These are phyloP conservation scores for Sphagnurus paluster DNA, from an alignment of 1,284 basidiomycete genomes.

Conservation along the genomic window DNA sequence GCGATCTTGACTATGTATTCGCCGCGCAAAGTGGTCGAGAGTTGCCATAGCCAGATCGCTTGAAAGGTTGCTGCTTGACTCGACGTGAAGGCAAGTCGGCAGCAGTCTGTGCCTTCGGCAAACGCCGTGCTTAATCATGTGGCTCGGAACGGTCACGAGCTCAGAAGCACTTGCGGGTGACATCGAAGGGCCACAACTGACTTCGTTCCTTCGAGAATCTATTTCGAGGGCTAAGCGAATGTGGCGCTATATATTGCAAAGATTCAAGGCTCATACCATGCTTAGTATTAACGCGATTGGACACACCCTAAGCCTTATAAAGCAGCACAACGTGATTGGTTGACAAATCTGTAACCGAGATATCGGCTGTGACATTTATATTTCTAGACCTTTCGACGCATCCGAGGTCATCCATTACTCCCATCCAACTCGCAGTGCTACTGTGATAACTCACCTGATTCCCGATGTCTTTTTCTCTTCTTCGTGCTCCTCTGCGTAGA, in stretches of 20 bases:
- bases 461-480: conserved; percentile 50
- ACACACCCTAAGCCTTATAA: conserved; percentile 14
- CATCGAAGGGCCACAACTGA: conserved; percentile 5
- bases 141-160: not conserved
- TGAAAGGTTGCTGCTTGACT: no score
- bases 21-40: no score
- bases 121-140: no score
- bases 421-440: not conserved
- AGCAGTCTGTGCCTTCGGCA: no score
- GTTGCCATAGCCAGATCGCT: no score
- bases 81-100: no score
- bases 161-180: not conserved
- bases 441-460: not conserved
- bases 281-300: no score
- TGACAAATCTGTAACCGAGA: conserved; percentile 15
- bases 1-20: no score
- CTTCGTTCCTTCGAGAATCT: not conserved
- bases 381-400: conserved; percentile 11
- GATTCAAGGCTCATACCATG: no score
- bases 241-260: no score
- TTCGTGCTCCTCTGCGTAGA: conserved; percentile 48
- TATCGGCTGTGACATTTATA: conserved; percentile 1
- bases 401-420: conserved; percentile 3
- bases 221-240: not conserved
- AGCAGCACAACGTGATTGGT: conserved; percentile 20